Conservation (phyloP, 75 land plant species). For the Ceratopteris richardii region DNA sequence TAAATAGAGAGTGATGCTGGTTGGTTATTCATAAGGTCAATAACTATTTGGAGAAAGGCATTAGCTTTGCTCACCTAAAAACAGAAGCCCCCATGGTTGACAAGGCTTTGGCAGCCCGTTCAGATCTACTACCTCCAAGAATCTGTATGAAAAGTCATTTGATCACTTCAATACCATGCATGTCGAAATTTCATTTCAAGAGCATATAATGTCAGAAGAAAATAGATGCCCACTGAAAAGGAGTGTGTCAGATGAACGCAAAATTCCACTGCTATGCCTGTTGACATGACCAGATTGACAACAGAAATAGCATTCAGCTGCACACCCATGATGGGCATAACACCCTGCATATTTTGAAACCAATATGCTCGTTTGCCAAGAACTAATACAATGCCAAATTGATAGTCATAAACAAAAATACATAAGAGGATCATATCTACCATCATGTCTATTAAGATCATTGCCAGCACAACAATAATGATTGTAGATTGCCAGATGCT, state of each 20-base stretch:
- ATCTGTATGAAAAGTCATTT: too few relatives aligned
- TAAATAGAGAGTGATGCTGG: too few relatives aligned
- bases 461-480: constrained; percentile 55
- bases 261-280: constrained; percentile 93
- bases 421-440: constrained; percentile 24
- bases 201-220: background rate
- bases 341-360: constrained; percentile 46
- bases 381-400: too few relatives aligned
- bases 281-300: constrained; percentile 85
- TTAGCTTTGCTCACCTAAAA: constrained; percentile 46
- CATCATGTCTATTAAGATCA: constrained; percentile 81
- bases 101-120: constrained; percentile 60
- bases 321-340: constrained; percentile 72
- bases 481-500: constrained; percentile 78
- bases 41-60: too few relatives aligned
- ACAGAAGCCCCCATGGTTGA: constrained; percentile 96
- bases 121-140: constrained; percentile 50
- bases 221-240: constrained; percentile 36
- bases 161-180: too few relatives aligned
- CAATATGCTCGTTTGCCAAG: too few relatives aligned
- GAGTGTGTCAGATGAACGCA: constrained; percentile 96
- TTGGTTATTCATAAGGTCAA: too few relatives aligned
- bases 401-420: too few relatives aligned
- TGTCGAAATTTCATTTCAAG: too few relatives aligned
- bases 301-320: constrained; percentile 95